Evolutionary conservation across 768 basidiomycete species (phyloP).

Genomic region (Hemileccinum rubropunctum): DNA sequence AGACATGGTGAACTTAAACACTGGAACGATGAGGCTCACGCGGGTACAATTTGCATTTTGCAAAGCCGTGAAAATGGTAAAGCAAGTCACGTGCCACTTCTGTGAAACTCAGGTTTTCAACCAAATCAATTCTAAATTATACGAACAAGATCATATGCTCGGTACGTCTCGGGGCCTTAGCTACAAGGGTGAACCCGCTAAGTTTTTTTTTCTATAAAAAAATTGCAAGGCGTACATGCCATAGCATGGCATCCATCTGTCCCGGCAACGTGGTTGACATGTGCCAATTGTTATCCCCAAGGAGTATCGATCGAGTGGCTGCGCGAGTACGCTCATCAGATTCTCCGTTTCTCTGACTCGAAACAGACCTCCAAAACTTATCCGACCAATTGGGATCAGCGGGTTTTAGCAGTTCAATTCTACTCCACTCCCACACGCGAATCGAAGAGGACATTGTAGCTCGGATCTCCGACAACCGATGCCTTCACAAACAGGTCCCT

Average conservation of each 20-base stretch:
- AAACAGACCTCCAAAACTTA: background rate
- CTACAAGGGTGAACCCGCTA: background rate
- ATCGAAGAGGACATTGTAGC: background rate
- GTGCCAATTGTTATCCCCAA: constrained; percentile 16
- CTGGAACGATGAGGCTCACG: constrained; percentile 6
- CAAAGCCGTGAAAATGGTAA: constrained; percentile 4
- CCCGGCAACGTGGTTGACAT: constrained; percentile 14
- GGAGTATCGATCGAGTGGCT: background rate
- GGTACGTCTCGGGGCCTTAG: no score
- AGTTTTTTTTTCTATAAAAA: constrained; percentile 2
- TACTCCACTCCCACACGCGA: background rate
- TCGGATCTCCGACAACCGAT: constrained; percentile 5
- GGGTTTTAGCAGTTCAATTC: background rate
- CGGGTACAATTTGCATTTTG: background rate
- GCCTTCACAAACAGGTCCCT: constrained; percentile 2
- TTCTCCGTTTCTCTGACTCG: background rate
- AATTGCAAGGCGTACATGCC: background rate
- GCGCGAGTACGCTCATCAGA: background rate
- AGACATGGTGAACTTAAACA: constrained; percentile 16
- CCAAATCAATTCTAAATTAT: no score
- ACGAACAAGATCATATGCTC: no score
- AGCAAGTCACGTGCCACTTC: constrained; percentile 28
- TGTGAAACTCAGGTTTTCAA: no score
- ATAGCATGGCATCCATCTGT: background rate
- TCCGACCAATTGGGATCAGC: background rate